These are phyloP conservation scores for Cylindrodendrum hubeiense DNA, from an alignment of 2,329 filamentous ascomycete species.

Conservation along the genomic window DNA sequence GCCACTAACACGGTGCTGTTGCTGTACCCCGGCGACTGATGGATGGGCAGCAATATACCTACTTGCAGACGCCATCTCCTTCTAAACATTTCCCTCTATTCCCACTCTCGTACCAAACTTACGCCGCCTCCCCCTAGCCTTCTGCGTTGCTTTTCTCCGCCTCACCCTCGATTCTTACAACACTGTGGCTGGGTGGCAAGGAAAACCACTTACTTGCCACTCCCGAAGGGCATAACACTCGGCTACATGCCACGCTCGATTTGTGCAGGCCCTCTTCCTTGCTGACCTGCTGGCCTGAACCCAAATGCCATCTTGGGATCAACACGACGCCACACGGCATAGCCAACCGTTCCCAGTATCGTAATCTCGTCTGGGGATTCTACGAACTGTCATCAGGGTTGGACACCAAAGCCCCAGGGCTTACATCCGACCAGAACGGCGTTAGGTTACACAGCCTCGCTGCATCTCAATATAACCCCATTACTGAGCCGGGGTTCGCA, in stretches of 20 bases:
- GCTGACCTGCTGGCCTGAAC: constrained; percentile 13
- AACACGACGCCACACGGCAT: constrained; percentile 29
- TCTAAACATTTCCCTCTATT: constrained; percentile 41
- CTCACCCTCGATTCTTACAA: constrained; percentile 37
- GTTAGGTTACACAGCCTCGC: constrained; percentile 38
- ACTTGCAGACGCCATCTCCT: constrained; percentile 44
- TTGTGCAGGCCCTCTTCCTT: constrained; percentile 7
- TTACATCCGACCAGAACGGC: constrained; percentile 34
- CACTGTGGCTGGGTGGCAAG: constrained; percentile 23
- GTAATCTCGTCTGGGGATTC: constrained; percentile 28
- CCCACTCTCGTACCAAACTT: constrained; percentile 43
- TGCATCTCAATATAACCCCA: constrained; percentile 34
- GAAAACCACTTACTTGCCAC: constrained; percentile 15
- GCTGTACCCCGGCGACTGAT: constrained; percentile 48
- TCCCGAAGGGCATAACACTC: constrained; percentile 7
- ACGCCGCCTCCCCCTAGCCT: constrained; percentile 44
- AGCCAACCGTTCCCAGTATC: constrained; percentile 27
- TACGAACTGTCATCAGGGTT: constrained; percentile 33
- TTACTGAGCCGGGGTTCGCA: constrained; percentile 30
- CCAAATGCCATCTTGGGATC: constrained; percentile 25
- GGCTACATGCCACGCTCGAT: not conserved
- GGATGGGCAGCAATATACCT: constrained; percentile 48
- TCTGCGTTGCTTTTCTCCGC: constrained; percentile 41
- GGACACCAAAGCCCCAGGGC: constrained; percentile 35
- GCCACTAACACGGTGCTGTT: constrained; percentile 50